Evolutionary conservation across 805 yeast species (phyloP), one percentile per base, ranked within the genome.

Genomic region (Teunomyces cretensis): DNA sequence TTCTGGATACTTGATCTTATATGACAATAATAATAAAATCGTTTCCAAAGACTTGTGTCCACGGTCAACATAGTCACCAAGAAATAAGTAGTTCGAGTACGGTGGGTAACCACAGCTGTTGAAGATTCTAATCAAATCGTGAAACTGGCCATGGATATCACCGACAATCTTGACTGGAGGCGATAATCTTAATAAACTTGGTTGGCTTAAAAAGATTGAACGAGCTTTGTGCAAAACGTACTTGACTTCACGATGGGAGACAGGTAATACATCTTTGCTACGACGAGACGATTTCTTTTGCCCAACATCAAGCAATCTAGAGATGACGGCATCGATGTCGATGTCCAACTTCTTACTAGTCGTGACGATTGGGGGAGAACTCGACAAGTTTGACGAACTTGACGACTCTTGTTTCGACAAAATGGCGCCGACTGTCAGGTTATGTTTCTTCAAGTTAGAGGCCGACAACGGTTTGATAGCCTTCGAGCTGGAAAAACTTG

Each of bases 141-240:
- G 64, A 53, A 74, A 79, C 53, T 79, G 84, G 2, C 84, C 95
- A 64, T 87, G 94, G 44, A 87, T 84, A 65, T 88, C 90, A 35
- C 94, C 94, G 6, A 86, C 92, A 47, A 87, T 79, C 61, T 87
- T 87, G 3, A 86, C 92, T 0, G 94, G 91, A 0, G 94, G 85
- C 1, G 86, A 81, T 48, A 84, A 65, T 52, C 81, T 80, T 48
- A 84, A 67, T 42, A 84, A 60, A 28, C 83, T 75, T 7, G 91
- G 90, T 54, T 84, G 91, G 8, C 66, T 70, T 60, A 83, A 57
- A 44, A 84, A 82, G 13, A 84, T 70, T 40, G 80, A 78, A 46
- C 88, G 68, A 4, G 86, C 76, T 50, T 72, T 78, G 15, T 78
- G 71, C 58, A 86, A 76, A 36, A 84, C 74, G 51, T 70, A 67